Evolutionary conservation across 495 filamentous ascomycete species (phyloP).

Genomic region (Cetradonia linearis): DNA sequence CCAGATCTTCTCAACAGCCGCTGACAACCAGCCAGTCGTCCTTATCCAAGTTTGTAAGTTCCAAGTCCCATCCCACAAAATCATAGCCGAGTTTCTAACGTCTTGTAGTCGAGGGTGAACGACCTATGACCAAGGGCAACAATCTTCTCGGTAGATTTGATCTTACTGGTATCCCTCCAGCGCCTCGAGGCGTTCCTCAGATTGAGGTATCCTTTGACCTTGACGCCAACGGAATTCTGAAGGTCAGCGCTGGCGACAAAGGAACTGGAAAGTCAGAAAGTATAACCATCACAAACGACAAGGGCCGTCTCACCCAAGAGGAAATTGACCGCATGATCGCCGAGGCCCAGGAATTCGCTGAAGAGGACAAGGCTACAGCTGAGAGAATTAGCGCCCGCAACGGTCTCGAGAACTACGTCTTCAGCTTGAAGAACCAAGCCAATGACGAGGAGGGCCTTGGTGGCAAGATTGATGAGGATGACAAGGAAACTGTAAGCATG

Average conservation of each 20-base stretch:
- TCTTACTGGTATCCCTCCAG: slow-evolving; percentile 87
- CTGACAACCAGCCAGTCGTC: slow-evolving; percentile 96
- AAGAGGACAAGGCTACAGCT: slow-evolving; percentile 96
- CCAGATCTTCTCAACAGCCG: slow-evolving; percentile 96
- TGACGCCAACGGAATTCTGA: slow-evolving; percentile 95
- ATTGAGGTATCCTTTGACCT: slow-evolving; percentile 97
- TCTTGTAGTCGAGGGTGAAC: slow-evolving; percentile 68
- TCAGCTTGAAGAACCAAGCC: slow-evolving; percentile 98
- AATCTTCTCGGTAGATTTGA: slow-evolving; percentile 97
- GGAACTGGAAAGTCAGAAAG: slow-evolving; percentile 93
- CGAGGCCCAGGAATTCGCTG: slow-evolving; percentile 95
- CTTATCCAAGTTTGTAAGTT: slow-evolving; percentile 74
- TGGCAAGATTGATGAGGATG: slow-evolving; percentile 95
- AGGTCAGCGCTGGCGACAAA: slow-evolving; percentile 92
- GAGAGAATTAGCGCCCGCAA: slow-evolving; percentile 92
- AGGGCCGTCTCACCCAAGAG: slow-evolving; percentile 88
- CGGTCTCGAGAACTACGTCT: slow-evolving; percentile 90
- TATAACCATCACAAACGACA: slow-evolving; percentile 97
- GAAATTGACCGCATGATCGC: slow-evolving; percentile 98
- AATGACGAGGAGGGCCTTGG: slow-evolving; percentile 94
- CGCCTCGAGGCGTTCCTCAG: slow-evolving; percentile 91
- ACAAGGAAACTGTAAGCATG: slow-evolving; percentile 67
- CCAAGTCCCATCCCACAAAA: slow-evolving; percentile 25
- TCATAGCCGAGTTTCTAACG: slow-evolving; percentile 17
- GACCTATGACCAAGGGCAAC: slow-evolving; percentile 93